phyloP scores from a whole-genome alignment of 148 eudicot genomes.

The Amaranthus palmeri region DNA sequence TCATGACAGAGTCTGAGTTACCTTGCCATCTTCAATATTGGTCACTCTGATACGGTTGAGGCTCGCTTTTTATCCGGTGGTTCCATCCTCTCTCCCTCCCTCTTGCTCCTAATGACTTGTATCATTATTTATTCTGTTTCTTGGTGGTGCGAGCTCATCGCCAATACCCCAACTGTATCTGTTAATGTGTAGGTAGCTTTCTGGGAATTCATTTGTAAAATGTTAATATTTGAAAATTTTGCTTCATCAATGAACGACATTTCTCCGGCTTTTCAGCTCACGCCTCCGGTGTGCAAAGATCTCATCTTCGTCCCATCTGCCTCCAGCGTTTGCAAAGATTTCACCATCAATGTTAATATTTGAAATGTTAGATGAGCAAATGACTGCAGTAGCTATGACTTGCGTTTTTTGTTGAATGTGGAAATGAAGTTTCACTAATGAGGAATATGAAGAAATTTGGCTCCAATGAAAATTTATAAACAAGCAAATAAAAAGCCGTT shows the following conservation, averaged over 20 bases:
- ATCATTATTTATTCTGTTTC: background rate
- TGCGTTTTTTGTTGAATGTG: too few relatives aligned
- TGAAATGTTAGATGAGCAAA: too few relatives aligned
- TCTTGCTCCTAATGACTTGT: background rate
- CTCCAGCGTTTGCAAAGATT: too few relatives aligned
- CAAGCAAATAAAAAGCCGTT: too few relatives aligned
- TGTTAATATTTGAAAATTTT: conserved; percentile 12
- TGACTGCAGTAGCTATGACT: too few relatives aligned
- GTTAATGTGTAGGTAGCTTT: conserved; percentile 2
- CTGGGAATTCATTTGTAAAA: background rate
- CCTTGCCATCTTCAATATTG: background rate
- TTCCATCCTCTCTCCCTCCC: background rate
- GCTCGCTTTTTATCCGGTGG: background rate
- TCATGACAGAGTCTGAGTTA: background rate
- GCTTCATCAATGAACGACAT: background rate
- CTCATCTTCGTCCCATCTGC: too few relatives aligned
- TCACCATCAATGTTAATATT: too few relatives aligned
- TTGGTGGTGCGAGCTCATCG: conserved; percentile 4
- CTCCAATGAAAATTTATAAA: too few relatives aligned
- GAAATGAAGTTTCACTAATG: too few relatives aligned
- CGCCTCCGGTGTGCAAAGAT: too few relatives aligned
- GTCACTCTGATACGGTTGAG: background rate
- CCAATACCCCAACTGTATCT: background rate
- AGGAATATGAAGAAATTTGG: too few relatives aligned
- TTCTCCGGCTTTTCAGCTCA: background rate